A percentile compares a stretch with the other conserved stretches of the same genome.
These are phyloP conservation scores for sorghum (Sorghum bicolor) DNA, from an alignment of 176 grass and related monocot species.

Conservation along the genomic window DNA sequence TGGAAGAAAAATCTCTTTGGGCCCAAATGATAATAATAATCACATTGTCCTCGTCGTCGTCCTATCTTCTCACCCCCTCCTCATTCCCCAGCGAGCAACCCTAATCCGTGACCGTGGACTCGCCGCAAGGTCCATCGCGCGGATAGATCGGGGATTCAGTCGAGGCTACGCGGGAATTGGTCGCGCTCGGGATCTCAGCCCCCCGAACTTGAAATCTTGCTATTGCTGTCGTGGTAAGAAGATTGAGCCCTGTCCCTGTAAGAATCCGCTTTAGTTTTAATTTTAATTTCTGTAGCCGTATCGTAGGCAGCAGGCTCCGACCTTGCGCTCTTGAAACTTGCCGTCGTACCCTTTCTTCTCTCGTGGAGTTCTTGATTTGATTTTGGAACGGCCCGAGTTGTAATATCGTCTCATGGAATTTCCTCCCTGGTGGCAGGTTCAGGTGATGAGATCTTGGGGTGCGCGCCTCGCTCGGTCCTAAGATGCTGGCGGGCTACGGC, in stretches of 20 bases:
- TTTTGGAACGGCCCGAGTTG: neutral
- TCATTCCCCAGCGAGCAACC: constrained; percentile 31
- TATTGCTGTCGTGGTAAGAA: constrained; percentile 33
- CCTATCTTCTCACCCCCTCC: constrained; percentile 9
- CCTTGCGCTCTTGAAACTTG: no score
- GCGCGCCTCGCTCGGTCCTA: constrained; percentile 38
- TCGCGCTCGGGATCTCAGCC: constrained; percentile 7
- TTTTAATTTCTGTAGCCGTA: neutral
- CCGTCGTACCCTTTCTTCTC: neutral
- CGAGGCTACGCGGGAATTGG: neutral
- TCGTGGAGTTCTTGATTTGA: neutral
- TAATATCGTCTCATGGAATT: neutral
- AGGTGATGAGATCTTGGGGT: constrained; percentile 50
- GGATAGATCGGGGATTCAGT: neutral
- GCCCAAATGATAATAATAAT: constrained; percentile 26
- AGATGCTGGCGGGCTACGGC: constrained; percentile 44
- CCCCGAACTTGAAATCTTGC: neutral
- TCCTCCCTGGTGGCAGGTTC: neutral
- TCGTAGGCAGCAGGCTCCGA: neutral
- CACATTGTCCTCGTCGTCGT: neutral
- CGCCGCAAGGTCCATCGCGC: neutral
- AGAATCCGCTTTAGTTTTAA: no score
- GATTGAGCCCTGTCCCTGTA: neutral
- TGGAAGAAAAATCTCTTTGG: constrained; percentile 1
- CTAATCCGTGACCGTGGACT: constrained; percentile 18